Conservation (phyloP, 164 flowering plant species). For the Vitis vinifera region DNA sequence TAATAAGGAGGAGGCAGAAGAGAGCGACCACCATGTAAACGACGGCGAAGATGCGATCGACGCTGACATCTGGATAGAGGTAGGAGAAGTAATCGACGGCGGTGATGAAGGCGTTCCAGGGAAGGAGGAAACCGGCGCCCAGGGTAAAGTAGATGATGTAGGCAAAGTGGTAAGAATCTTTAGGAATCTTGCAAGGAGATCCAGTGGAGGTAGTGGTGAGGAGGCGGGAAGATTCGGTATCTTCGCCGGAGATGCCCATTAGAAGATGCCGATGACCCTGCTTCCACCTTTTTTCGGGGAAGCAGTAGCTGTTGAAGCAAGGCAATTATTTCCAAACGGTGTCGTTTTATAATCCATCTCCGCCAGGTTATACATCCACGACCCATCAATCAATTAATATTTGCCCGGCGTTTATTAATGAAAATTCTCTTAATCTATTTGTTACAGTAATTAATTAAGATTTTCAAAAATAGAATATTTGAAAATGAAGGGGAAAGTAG, state of each 20-base stretch:
- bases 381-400: no score
- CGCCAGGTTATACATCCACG: no score
- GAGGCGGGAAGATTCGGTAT: constrained; percentile 25
- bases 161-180: constrained; percentile 71
- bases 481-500: no score
- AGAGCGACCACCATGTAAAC: constrained; percentile 73
- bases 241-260: constrained; percentile 16
- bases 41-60: constrained; percentile 85
- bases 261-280: not conserved
- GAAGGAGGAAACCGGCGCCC: constrained; percentile 83
- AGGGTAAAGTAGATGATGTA: constrained; percentile 86
- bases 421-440: no score
- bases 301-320: not conserved
- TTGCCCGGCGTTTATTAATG: no score
- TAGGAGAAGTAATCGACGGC: constrained; percentile 95
- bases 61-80: constrained; percentile 77
- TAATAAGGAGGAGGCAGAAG: constrained; percentile 39
- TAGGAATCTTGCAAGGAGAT: constrained; percentile 31
- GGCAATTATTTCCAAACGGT: no score
- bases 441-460: no score
- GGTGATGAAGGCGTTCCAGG: constrained; percentile 98
- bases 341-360: no score
- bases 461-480: no score
- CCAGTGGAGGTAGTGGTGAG: constrained; percentile 2
- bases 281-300: not conserved